Conservation (phyloP, 1,284 basidiomycete species). For the Moesziomyces aphidis region DNA sequence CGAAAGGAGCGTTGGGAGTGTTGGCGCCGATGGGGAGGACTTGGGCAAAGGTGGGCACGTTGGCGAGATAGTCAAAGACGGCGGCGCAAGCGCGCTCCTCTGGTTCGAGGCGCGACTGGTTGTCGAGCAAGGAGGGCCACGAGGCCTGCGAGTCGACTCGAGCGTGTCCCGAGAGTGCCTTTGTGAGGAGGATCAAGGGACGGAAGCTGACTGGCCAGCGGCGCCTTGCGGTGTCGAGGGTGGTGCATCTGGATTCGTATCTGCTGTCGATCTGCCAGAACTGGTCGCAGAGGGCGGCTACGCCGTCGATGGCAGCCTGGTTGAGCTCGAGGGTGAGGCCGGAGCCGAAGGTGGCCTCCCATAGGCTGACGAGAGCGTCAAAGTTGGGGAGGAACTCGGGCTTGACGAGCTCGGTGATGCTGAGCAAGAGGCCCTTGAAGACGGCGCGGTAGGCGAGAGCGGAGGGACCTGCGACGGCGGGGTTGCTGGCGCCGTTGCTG, state of each 20-base stretch:
- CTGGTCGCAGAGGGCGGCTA: slow-evolving; percentile 79
- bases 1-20: slow-evolving; percentile 76
- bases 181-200: slow-evolving; percentile 79
- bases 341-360: slow-evolving; percentile 80
- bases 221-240: slow-evolving; percentile 81
- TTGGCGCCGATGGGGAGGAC: slow-evolving; percentile 74
- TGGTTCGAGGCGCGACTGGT: slow-evolving; percentile 20
- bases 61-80: slow-evolving; percentile 79
- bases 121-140: slow-evolving; percentile 38
- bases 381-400: slow-evolving; percentile 74
- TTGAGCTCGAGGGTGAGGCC: slow-evolving; percentile 43
- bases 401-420: slow-evolving; percentile 78
- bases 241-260: slow-evolving; percentile 72
- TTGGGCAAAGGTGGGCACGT: slow-evolving; percentile 80
- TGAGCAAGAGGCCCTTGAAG: slow-evolving; percentile 77
- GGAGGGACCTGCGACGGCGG: slow-evolving; percentile 79
- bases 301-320: slow-evolving; percentile 71
- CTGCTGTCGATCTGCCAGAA: slow-evolving; percentile 81
- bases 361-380: slow-evolving; percentile 78
- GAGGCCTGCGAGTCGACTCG: slow-evolving; percentile 37
- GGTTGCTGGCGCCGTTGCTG: slow-evolving; percentile 43
- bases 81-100: slow-evolving; percentile 72
- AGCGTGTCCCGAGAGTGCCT: slow-evolving; percentile 76
- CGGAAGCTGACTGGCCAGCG: slow-evolving; percentile 83
- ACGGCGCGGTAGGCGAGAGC: slow-evolving; percentile 84